Evolutionary conservation across 768 basidiomycete genomes (phyloP).

Genomic region (Termitomyces sp.): DNA sequence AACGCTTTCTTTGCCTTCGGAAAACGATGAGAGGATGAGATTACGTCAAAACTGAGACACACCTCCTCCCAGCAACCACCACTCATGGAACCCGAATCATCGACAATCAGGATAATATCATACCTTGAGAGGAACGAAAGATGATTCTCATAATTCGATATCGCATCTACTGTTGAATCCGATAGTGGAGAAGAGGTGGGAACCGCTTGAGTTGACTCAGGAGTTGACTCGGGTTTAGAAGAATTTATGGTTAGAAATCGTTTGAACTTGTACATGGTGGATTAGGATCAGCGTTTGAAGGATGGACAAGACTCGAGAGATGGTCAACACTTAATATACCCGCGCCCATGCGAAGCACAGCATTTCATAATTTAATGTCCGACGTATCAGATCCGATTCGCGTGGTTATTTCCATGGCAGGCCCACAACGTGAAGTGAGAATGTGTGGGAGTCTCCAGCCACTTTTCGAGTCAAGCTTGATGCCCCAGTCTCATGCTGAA

Average conservation of each 20-base stretch:
- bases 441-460: too few relatives aligned
- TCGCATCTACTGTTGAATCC: neutral
- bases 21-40: neutral
- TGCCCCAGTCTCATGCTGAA: too few relatives aligned
- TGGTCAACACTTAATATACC: too few relatives aligned
- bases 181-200: neutral
- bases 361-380: too few relatives aligned
- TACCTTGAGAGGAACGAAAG: slow-evolving; percentile 27
- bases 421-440: too few relatives aligned
- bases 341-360: too few relatives aligned
- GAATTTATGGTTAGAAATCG: neutral
- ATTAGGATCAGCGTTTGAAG: neutral
- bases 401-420: too few relatives aligned
- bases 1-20: slow-evolving; percentile 38
- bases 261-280: neutral
- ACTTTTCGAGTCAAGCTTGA: too few relatives aligned
- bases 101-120: slow-evolving; percentile 50
- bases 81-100: slow-evolving; percentile 53
- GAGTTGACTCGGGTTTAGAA: neutral
- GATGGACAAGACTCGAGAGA: too few relatives aligned
- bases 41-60: neutral
- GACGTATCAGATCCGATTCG: too few relatives aligned
- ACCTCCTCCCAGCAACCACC: slow-evolving; percentile 45
- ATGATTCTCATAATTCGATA: neutral
- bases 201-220: neutral